phyloP scores from a whole-genome alignment of 2,329 filamentous ascomycete species.

The Pseudodiploospora longispora region DNA sequence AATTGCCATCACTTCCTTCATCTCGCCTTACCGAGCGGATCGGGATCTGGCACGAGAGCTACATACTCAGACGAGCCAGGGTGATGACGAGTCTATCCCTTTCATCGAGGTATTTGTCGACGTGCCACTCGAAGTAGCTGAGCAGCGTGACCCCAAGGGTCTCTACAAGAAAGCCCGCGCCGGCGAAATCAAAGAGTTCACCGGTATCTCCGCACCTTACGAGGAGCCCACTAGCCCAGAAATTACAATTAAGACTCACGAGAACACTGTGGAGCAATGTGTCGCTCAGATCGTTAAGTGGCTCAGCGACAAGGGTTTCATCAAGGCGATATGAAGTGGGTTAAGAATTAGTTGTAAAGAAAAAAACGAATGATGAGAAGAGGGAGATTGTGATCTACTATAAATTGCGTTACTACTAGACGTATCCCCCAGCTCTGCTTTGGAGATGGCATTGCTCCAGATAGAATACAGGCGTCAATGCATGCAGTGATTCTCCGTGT shows the following conservation, averaged over 20 bases:
- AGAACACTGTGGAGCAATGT: constrained; percentile 80
- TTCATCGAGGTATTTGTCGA: constrained; percentile 96
- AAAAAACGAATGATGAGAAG: not conserved
- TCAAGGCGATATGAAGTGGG: constrained; percentile 16
- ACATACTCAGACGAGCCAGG: constrained; percentile 51
- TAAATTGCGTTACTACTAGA: constrained; percentile 1
- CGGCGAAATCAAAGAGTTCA: constrained; percentile 95
- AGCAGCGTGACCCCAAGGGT: constrained; percentile 94
- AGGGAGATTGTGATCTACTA: not conserved
- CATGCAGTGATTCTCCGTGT: constrained; percentile 8
- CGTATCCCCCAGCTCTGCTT: constrained; percentile 13
- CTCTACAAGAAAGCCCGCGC: constrained; percentile 94
- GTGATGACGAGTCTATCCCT: constrained; percentile 60
- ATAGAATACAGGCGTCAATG: constrained; percentile 22
- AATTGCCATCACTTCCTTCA: constrained; percentile 91
- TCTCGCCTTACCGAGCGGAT: constrained; percentile 88
- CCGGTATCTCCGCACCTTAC: constrained; percentile 89
- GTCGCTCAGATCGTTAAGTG: constrained; percentile 79
- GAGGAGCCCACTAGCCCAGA: constrained; percentile 82
- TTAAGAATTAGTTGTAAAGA: not conserved
- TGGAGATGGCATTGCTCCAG: constrained; percentile 12
- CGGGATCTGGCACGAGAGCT: constrained; percentile 72
- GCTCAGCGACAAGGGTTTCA: constrained; percentile 57
- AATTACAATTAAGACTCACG: constrained; percentile 75
- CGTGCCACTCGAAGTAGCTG: constrained; percentile 81